These are phyloP conservation scores for Yarrowia hollandica DNA, from an alignment of 805 yeast genomes.

Conservation along the genomic window DNA sequence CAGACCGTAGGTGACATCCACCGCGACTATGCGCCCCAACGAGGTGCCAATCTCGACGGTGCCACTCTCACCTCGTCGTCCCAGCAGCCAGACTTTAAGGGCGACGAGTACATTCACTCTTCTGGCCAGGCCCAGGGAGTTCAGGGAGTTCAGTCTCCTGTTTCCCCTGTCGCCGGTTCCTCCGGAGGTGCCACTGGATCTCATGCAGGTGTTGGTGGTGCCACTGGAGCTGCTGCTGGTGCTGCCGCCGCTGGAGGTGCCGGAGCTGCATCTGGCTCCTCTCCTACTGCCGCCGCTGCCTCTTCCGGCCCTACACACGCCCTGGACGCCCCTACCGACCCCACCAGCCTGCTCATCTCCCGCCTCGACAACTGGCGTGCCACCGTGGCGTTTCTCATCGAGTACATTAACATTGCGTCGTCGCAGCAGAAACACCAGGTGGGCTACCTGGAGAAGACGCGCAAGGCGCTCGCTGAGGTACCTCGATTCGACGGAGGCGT, in stretches of 20 bases:
- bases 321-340: constrained; percentile 37
- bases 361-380: constrained; percentile 46
- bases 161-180: neutral
- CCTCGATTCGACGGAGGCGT: constrained; percentile 41
- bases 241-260: neutral
- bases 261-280: neutral
- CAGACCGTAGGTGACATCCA: constrained; percentile 22
- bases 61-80: constrained; percentile 13
- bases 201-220: neutral
- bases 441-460: constrained; percentile 41
- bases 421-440: constrained; percentile 38
- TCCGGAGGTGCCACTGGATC: neutral
- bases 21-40: constrained; percentile 4
- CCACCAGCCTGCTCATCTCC: constrained; percentile 41
- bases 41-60: constrained; percentile 5
- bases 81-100: constrained; percentile 24
- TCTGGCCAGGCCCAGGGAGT: neutral
- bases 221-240: neutral
- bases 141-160: no score
- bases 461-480: constrained; percentile 40
- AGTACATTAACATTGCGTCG: constrained; percentile 39
- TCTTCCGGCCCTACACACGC: constrained; percentile 3
- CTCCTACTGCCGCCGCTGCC: neutral
- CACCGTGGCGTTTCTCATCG: constrained; percentile 38
- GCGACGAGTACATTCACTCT: constrained; percentile 10